Evolutionary conservation across 768 basidiomycete species (phyloP).

Genomic region (Exidia glandulosa): DNA sequence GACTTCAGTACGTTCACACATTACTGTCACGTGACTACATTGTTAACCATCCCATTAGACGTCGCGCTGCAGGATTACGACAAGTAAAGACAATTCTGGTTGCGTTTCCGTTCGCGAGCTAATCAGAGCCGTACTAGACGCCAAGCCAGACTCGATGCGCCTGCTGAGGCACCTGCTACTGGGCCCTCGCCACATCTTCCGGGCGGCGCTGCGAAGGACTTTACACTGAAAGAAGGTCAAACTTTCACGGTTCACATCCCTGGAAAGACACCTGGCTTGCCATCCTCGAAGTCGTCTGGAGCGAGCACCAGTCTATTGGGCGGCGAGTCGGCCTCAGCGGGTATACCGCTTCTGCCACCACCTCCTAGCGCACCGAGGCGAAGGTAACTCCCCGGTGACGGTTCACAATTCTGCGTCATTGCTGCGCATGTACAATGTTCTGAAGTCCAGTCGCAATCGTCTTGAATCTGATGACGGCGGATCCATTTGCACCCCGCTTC

Average conservation of each 20-base stretch:
- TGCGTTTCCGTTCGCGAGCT: not conserved
- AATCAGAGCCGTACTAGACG: conserved; percentile 5
- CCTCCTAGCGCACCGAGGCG: conserved; percentile 54
- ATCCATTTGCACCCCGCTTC: no score
- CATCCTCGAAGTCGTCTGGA: conserved; percentile 13
- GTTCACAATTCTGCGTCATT: no score
- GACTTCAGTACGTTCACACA: conserved; percentile 1
- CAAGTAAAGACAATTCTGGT: conserved; percentile 36
- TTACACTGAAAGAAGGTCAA: conserved; percentile 87
- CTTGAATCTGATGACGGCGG: no score
- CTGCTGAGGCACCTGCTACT: conserved; percentile 29
- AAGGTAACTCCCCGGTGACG: no score
- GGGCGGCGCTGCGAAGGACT: conserved; percentile 80
- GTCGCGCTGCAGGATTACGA: conserved; percentile 80
- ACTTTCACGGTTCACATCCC: conserved; percentile 88
- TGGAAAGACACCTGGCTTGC: conserved; percentile 33
- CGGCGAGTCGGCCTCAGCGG: conserved; percentile 21
- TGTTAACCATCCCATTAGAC: conserved; percentile 34
- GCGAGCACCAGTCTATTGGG: conserved; percentile 16
- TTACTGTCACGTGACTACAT: not conserved
- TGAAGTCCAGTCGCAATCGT: no score
- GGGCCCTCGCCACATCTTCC: conserved; percentile 57
- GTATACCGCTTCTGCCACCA: conserved; percentile 70
- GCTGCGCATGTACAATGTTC: no score
- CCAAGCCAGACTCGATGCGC: conserved; percentile 27